phyloP scores from a whole-genome alignment of 2,329 filamentous ascomycete species.

The Stagonosporopsis chrysanthemi region DNA sequence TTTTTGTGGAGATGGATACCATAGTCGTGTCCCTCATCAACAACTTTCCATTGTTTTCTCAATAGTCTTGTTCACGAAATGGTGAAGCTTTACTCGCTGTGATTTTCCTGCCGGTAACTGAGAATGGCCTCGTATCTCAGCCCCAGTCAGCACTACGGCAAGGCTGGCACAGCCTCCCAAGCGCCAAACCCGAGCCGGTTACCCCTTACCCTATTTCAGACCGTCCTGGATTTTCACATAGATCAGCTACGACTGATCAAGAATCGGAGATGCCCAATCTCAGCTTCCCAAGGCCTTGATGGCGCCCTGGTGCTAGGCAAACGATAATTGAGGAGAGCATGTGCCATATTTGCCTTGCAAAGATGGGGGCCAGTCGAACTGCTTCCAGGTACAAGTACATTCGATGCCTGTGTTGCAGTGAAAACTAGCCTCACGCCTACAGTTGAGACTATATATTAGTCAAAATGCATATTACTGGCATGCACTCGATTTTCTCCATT shows the following conservation, averaged over 20 bases:
- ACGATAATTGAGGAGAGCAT: background rate
- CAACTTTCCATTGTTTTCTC: too few relatives aligned
- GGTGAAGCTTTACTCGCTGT: background rate
- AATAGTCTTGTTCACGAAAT: too few relatives aligned
- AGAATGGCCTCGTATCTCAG: background rate
- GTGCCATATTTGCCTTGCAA: background rate
- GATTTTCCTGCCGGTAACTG: background rate
- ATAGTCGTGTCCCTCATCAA: too few relatives aligned
- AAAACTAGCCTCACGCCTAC: background rate
- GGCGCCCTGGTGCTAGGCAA: conserved; percentile 1
- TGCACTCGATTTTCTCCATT: background rate
- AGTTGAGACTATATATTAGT: background rate
- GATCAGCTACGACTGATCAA: background rate
- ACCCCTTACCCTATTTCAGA: background rate
- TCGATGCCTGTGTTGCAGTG: background rate
- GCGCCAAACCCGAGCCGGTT: conserved; percentile 2
- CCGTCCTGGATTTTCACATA: background rate
- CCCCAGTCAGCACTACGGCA: conserved; percentile 18
- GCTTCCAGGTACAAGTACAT: background rate
- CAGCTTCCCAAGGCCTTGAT: conserved; percentile 7
- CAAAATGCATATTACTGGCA: background rate
- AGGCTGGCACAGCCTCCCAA: conserved; percentile 9
- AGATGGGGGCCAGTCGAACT: background rate
- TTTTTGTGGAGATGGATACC: too few relatives aligned
- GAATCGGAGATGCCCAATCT: background rate